These are phyloP conservation scores for Debaryomyces maramus DNA, from an alignment of 805 yeast genomes.

Conservation along the genomic window DNA sequence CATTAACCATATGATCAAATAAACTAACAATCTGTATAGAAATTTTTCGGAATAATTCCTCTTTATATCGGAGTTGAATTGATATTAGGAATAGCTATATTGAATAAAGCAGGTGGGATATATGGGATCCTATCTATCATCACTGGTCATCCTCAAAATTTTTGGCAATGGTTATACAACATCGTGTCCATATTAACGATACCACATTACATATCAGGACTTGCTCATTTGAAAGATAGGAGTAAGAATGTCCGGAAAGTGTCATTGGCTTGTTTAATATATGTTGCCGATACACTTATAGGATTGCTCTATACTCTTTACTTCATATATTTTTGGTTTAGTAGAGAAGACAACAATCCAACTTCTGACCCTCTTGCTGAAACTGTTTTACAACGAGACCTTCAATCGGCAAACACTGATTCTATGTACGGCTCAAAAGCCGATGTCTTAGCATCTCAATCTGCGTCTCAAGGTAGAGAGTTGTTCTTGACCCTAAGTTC, in stretches of 20 bases:
- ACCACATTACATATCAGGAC: slow-evolving; percentile 65
- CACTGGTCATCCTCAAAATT: slow-evolving; percentile 84
- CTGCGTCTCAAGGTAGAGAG: slow-evolving; percentile 60
- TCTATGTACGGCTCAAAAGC: slow-evolving; percentile 18
- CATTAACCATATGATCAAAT: background rate
- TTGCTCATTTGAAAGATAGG: slow-evolving; percentile 37
- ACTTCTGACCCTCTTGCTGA: slow-evolving; percentile 1
- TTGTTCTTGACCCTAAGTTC: slow-evolving; percentile 55
- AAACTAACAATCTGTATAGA: slow-evolving; percentile 29
- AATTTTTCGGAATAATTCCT: slow-evolving; percentile 71
- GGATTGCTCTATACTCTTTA: slow-evolving; percentile 70
- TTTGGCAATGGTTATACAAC: slow-evolving; percentile 81
- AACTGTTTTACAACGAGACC: slow-evolving; percentile 1
- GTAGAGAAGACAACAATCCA: slow-evolving; percentile 40
- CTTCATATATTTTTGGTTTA: slow-evolving; percentile 77
- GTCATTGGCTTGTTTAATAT: slow-evolving; percentile 63
- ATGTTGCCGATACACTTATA: slow-evolving; percentile 63
- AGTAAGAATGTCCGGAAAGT: slow-evolving; percentile 59
- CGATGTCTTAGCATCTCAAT: slow-evolving; percentile 39
- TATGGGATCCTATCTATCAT: slow-evolving; percentile 84
- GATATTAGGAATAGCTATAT: slow-evolving; percentile 67
- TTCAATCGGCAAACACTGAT: slow-evolving; percentile 2
- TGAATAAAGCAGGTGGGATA: slow-evolving; percentile 86
- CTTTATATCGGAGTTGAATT: slow-evolving; percentile 86
- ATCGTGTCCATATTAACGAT: slow-evolving; percentile 60